These are phyloP conservation scores for Dactylis glomerata DNA, from an alignment of 176 grass and related monocot genomes.

Conservation along the genomic window DNA sequence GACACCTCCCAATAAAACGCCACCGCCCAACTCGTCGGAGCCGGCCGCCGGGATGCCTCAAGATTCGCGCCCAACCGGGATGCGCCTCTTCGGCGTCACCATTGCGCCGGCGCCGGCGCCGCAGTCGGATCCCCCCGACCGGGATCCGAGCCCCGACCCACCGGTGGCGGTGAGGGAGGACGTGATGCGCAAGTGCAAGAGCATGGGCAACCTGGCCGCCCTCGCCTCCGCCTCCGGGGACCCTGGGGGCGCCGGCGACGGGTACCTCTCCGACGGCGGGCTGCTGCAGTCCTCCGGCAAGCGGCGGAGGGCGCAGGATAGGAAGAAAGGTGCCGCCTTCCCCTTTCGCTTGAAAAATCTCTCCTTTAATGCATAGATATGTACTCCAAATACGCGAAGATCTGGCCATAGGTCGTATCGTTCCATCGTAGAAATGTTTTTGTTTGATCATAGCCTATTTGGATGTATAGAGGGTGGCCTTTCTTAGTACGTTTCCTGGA, in stretches of 20 bases:
- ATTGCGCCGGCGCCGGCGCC: slow-evolving; percentile 40
- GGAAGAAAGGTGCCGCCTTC: slow-evolving; percentile 61
- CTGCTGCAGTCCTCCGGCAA: slow-evolving; percentile 38
- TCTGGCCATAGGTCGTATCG: slow-evolving; percentile 22
- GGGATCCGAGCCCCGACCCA: slow-evolving; percentile 36
- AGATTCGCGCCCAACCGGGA: slow-evolving; percentile 41
- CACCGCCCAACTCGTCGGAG: slow-evolving; percentile 31
- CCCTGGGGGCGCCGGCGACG: slow-evolving; percentile 25
- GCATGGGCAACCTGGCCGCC: slow-evolving; percentile 60
- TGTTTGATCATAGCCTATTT: slow-evolving; percentile 11
- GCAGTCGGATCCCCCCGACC: slow-evolving; percentile 17
- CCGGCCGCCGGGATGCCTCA: slow-evolving; percentile 48
- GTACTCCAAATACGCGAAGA: slow-evolving; percentile 14
- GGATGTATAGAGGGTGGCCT: slow-evolving; percentile 1
- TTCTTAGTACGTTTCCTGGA: neutral
- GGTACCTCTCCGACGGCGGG: slow-evolving; percentile 58
- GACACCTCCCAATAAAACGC: slow-evolving; percentile 36
- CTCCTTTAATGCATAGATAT: slow-evolving; percentile 12
- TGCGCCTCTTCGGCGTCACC: slow-evolving; percentile 65
- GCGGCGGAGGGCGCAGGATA: slow-evolving; percentile 45
- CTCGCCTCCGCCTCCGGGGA: slow-evolving; percentile 23
- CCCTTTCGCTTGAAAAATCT: neutral
- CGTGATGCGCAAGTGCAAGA: slow-evolving; percentile 69
- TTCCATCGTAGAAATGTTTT: neutral
- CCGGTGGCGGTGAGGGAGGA: slow-evolving; percentile 45